Base-by-base conservation (phyloP, 2,329 filamentous ascomycete species). In the Penicillium janthinellum region DNA sequence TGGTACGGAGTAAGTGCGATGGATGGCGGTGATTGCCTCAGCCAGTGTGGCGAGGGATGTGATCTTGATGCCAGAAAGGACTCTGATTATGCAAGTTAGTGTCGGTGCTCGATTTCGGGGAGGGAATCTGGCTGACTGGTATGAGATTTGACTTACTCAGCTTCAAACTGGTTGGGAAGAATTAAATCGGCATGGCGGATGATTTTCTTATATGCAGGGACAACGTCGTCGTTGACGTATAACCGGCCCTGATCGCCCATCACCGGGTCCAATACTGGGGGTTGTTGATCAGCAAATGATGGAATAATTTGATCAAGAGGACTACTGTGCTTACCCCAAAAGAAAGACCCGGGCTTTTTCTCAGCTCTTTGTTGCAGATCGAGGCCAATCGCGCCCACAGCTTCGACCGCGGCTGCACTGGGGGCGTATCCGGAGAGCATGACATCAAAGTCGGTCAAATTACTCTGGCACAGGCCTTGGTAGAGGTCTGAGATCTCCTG, bases 171-270 rank as follows among this genome's bases (percentile, higher is more conserved):
- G 73, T 99, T 99, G 4, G 95, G 95, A 15, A 98, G 79, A 57
- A 99, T 96, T 67, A 99, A 77, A 76, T 99, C 95, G 2, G 95
- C 94, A 69, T 94, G 84, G 38, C 83, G 83, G 22, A 98, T 81
- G 58, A 96, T 82, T 25, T 82, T 82, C 77, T 92, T 94, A 77
- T 98, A 99, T 14, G 90, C 92, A 0, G 93, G 93, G 15, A 98
- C 90, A 3, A 96, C 92, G 64, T 96, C 92, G 68, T 94, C 88
- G 5, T 89, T 90, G 7, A 99, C 94, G 72, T 99, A 99, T 12
- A 99, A 82, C 66, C 85, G 87, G 52, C 92, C 95, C 70, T 97
- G 92, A 74, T 99, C 95, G 34, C 95, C 95, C 95, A 99, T 99
- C 50, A 99, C 95, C 0, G 96, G 95, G 75, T 99, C 95, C 28